Percentiles rank a stretch among this genome's conserved stretches.
These are phyloP conservation scores for Fusarium sp. DNA, from an alignment of 2,329 filamentous ascomycete genomes.

Conservation along the genomic window DNA sequence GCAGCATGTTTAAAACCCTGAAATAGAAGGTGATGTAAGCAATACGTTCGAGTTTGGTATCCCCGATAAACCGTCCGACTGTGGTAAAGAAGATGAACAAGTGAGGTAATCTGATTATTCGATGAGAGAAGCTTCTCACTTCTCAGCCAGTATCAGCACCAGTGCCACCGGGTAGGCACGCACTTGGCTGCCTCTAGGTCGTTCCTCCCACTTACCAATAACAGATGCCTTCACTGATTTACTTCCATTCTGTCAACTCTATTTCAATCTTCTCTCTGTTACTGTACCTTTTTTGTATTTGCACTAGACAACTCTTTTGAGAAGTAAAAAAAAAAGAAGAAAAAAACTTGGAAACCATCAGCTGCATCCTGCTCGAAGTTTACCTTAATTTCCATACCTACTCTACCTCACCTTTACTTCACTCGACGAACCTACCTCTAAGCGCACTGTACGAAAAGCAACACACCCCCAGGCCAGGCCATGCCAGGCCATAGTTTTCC, in stretches of 20 bases:
- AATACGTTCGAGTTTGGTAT: not conserved
- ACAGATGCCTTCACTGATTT: not conserved
- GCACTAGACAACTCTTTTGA: not conserved
- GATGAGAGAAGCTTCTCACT: not conserved
- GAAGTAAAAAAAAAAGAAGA: not conserved
- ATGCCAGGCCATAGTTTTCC: slow-evolving; percentile 1
- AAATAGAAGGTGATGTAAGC: slow-evolving; percentile 37
- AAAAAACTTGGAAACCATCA: not conserved
- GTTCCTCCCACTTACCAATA: not conserved
- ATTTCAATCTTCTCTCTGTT: not conserved
- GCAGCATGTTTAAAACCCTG: slow-evolving; percentile 8
- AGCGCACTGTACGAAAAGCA: slow-evolving; percentile 43
- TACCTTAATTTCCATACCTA: not conserved
- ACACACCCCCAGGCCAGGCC: slow-evolving; percentile 28
- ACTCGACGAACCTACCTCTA: not conserved
- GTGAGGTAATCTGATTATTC: slow-evolving; percentile 17
- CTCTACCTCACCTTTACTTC: not conserved
- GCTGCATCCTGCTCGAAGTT: slow-evolving; percentile 5
- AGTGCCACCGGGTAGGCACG: not conserved
- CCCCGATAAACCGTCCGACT: slow-evolving; percentile 1
- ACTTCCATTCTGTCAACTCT: not conserved
- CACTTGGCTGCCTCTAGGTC: slow-evolving; percentile 10
- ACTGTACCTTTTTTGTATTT: not conserved
- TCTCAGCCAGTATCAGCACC: slow-evolving; percentile 9
- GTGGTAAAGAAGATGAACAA: not conserved